Conservation (phyloP, 345 rosid species). For the Arabis hirsuta region DNA sequence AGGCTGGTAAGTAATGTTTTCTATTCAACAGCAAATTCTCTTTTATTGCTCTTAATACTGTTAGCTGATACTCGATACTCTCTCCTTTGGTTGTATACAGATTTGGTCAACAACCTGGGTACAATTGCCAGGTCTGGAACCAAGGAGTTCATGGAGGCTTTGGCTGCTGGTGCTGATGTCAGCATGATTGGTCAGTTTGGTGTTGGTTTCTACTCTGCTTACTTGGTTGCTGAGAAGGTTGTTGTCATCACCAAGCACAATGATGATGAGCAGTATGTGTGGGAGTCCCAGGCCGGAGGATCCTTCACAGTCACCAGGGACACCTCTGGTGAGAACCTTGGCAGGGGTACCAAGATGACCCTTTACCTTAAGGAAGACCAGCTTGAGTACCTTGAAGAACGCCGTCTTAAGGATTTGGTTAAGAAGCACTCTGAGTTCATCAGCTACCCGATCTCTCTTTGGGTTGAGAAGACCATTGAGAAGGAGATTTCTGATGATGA, state of each 20-base stretch:
- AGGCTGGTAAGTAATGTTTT: slow-evolving; percentile 61
- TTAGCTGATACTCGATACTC: neutral
- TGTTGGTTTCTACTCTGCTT: slow-evolving; percentile 86
- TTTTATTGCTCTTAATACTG: neutral
- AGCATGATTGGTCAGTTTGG: slow-evolving; percentile 93
- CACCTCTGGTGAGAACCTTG: slow-evolving; percentile 66
- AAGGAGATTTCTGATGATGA: slow-evolving; percentile 88
- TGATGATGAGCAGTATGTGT: slow-evolving; percentile 81
- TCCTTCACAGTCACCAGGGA: slow-evolving; percentile 84
- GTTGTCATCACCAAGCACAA: slow-evolving; percentile 79
- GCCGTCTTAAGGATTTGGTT: slow-evolving; percentile 75
- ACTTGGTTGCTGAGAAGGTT: slow-evolving; percentile 83
- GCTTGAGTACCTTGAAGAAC: slow-evolving; percentile 89
- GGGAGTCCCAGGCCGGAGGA: slow-evolving; percentile 97
- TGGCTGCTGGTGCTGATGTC: slow-evolving; percentile 89
- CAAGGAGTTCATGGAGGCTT: slow-evolving; percentile 88
- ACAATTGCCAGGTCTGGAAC: slow-evolving; percentile 91
- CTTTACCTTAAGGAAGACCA: slow-evolving; percentile 84
- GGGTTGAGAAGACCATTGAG: slow-evolving; percentile 89
- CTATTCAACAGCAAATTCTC: too few relatives aligned
- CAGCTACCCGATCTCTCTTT: slow-evolving; percentile 81
- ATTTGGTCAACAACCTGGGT: slow-evolving; percentile 89
- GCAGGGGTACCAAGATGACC: slow-evolving; percentile 79
- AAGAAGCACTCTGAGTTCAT: slow-evolving; percentile 93
- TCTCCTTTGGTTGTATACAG: slow-evolving; percentile 33